Percentiles rank a stretch among this genome's conserved stretches.
These are phyloP conservation scores for Mucor indicus DNA, from an alignment of 371 early-diverging fungal genomes.

Conservation along the genomic window DNA sequence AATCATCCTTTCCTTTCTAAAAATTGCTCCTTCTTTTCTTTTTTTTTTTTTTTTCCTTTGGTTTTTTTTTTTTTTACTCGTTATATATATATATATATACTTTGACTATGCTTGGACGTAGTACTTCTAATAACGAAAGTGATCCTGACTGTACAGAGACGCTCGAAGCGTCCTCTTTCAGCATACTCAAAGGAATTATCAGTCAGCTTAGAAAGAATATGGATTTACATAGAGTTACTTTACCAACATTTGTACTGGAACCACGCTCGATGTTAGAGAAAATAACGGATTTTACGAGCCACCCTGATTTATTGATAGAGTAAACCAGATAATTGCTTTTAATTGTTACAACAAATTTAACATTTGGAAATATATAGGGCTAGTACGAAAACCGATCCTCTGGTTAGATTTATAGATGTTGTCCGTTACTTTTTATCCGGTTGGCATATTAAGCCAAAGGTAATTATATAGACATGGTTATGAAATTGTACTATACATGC, in stretches of 20 bases:
- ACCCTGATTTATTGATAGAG: constrained; percentile 84
- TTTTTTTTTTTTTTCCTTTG: constrained; percentile 1
- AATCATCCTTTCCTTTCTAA: background rate
- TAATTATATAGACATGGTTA: constrained; percentile 20
- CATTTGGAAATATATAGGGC: constrained; percentile 45
- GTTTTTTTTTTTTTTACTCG: background rate
- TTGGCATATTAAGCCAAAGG: constrained; percentile 95
- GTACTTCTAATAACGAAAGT: background rate
- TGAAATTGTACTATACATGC: background rate
- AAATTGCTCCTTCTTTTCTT: background rate
- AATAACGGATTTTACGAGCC: constrained; percentile 92
- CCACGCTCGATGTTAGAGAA: constrained; percentile 93
- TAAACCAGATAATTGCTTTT: constrained; percentile 40
- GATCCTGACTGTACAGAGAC: constrained; percentile 68
- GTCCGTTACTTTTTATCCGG: constrained; percentile 88
- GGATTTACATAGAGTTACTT: constrained; percentile 86
- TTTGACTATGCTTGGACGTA: constrained; percentile 14
- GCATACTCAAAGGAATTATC: constrained; percentile 83
- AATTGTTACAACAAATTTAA: too few species aligned
- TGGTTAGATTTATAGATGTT: constrained; percentile 78
- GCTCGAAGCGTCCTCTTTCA: constrained; percentile 80
- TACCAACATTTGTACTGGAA: constrained; percentile 95
- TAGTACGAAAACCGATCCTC: constrained; percentile 64
- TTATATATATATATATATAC: too few species aligned
- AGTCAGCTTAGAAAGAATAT: constrained; percentile 83